A percentile compares a stretch with the other conserved stretches of the same genome.
These are phyloP conservation scores for Samsoniella hepiali DNA, from an alignment of 2,329 filamentous ascomycete species.

Conservation along the genomic window DNA sequence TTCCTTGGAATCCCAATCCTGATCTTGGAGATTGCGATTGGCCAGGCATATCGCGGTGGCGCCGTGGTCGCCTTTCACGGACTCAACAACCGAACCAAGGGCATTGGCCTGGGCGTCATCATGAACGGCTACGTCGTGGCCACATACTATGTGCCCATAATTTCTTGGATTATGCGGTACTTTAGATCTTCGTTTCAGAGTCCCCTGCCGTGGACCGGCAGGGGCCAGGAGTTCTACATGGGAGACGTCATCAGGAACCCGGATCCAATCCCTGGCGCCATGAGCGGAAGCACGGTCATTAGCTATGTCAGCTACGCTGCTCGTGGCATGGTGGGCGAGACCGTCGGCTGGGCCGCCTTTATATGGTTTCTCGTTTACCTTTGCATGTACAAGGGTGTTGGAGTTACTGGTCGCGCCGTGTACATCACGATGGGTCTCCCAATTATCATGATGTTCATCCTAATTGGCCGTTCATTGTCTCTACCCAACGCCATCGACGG, in stretches of 20 bases:
- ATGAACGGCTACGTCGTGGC: conserved; percentile 49
- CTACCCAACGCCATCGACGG: conserved; percentile 50
- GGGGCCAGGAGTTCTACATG: conserved; percentile 46
- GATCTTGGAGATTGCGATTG: conserved; percentile 60
- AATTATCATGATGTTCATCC: conserved; percentile 49
- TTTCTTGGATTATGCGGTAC: conserved; percentile 56
- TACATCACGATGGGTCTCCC: conserved; percentile 57
- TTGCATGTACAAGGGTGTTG: conserved; percentile 55
- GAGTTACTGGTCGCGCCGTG: conserved; percentile 51
- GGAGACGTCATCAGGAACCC: conserved; percentile 41
- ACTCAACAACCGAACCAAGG: conserved; percentile 46
- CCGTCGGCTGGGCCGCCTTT: conserved; percentile 51
- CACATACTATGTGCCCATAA: conserved; percentile 52
- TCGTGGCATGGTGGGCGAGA: conserved; percentile 46
- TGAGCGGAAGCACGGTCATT: conserved; percentile 33
- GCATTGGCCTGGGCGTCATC: conserved; percentile 48
- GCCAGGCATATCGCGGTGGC: conserved; percentile 56
- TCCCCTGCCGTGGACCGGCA: conserved; percentile 48
- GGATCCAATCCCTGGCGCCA: conserved; percentile 32
- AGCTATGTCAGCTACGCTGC: conserved; percentile 42
- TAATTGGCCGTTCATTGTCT: conserved; percentile 48
- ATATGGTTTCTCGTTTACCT: conserved; percentile 56
- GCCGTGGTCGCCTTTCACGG: conserved; percentile 49
- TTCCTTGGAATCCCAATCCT: conserved; percentile 52
- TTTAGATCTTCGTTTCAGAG: conserved; percentile 51